These are phyloP conservation scores for Solanum chaucha DNA, from an alignment of 257 asterid genomes.

Conservation along the genomic window DNA sequence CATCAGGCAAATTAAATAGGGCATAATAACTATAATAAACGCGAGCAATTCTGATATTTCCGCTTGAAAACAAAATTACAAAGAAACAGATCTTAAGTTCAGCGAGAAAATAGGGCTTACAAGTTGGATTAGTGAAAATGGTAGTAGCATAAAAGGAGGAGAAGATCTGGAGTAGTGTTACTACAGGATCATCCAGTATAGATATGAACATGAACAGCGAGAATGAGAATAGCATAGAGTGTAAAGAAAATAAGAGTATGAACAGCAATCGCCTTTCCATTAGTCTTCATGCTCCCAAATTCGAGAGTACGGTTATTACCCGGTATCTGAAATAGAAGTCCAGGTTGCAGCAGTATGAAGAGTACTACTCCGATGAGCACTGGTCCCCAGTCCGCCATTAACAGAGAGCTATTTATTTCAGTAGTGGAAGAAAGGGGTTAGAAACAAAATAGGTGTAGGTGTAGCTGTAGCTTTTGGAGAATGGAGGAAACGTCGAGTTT, in stretches of 20 bases:
- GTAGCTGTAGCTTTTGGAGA: not conserved
- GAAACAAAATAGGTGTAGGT: not conserved
- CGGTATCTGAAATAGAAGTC: constrained; percentile 67
- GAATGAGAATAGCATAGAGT: constrained; percentile 58
- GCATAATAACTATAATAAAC: not conserved
- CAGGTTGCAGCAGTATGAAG: constrained; percentile 68
- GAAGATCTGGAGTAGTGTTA: not conserved
- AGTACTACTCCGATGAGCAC: constrained; percentile 77
- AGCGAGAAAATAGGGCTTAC: not conserved
- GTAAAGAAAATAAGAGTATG: constrained; percentile 79
- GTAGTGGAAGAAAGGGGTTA: not conserved
- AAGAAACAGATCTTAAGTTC: not conserved
- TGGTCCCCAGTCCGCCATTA: constrained; percentile 93
- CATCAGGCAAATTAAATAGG: not conserved
- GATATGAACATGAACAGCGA: constrained; percentile 72
- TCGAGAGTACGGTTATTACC: constrained; percentile 52
- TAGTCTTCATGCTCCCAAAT: constrained; percentile 82
- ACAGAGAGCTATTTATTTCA: not conserved
- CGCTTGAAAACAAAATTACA: not conserved
- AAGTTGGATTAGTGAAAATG: not conserved
- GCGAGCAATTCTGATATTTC: not conserved
- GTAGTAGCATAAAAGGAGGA: not conserved
- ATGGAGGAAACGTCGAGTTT: not conserved
- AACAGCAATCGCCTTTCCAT: constrained; percentile 68
- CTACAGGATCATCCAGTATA: constrained; percentile 46